These are phyloP conservation scores for Pseudocercospora eumusae DNA, from an alignment of 2,329 filamentous ascomycete genomes.

Conservation along the genomic window DNA sequence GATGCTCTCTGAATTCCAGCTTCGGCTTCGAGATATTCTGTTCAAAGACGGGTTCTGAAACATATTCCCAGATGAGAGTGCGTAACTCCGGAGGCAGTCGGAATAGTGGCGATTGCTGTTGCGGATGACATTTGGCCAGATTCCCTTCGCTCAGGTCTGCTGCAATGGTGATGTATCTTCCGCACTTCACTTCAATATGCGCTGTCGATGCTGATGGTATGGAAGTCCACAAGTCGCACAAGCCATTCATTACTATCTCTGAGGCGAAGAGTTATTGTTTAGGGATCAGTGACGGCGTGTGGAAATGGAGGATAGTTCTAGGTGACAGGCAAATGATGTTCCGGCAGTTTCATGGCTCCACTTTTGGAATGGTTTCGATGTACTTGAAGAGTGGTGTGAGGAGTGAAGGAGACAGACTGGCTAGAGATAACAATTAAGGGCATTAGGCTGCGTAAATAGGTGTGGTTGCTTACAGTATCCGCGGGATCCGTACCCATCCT, in stretches of 20 bases:
- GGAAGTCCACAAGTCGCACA: not conserved
- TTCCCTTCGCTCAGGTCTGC: not conserved
- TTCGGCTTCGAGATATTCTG: not conserved
- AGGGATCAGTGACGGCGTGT: not conserved
- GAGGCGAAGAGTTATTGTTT: not conserved
- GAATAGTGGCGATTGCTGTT: not conserved
- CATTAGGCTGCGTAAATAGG: no score
- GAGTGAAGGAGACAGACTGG: not conserved
- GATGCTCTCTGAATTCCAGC: not conserved
- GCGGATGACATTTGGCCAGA: not conserved
- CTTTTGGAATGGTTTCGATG: not conserved
- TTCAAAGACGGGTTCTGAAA: not conserved
- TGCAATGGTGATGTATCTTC: not conserved
- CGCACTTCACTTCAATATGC: not conserved
- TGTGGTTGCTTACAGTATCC: no score
- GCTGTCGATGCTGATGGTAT: not conserved
- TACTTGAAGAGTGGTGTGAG: not conserved
- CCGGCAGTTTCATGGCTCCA: not conserved
- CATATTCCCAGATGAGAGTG: not conserved
- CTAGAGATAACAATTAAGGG: no score
- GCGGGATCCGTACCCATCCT: not conserved
- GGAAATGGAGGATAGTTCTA: not conserved
- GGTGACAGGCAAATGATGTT: not conserved
- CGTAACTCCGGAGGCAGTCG: not conserved
- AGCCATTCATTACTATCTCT: not conserved